Percentiles rank a stretch among this genome's conserved stretches.
Evolutionary conservation across 805 yeast species (phyloP).

Genomic region (Pichia paraexigua): DNA sequence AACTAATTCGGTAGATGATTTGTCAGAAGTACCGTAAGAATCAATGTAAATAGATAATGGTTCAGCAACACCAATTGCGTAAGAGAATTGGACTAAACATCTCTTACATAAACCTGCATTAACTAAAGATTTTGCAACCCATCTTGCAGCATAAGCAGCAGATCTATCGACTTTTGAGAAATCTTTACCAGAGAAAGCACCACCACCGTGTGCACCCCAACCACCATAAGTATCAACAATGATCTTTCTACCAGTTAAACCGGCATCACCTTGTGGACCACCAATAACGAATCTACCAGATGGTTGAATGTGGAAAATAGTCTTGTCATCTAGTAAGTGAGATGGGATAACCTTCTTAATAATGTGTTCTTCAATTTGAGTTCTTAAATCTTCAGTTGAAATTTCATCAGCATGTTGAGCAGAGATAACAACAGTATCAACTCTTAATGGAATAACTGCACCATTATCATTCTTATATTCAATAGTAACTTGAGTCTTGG

Average conservation of each 20-base stretch:
- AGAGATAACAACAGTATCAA: slow-evolving; percentile 94
- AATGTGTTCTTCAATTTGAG: slow-evolving; percentile 67
- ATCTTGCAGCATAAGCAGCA: slow-evolving; percentile 99
- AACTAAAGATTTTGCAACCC: slow-evolving; percentile 99
- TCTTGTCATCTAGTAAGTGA: slow-evolving; percentile 84
- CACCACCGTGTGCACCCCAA: slow-evolving; percentile 99
- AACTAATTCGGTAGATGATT: slow-evolving; percentile 84
- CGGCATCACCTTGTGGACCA: slow-evolving; percentile 99
- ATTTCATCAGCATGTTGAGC: slow-evolving; percentile 97
- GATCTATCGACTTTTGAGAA: slow-evolving; percentile 99
- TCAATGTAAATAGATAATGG: slow-evolving; percentile 97
- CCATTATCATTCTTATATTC: slow-evolving; percentile 93
- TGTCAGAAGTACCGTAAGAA: slow-evolving; percentile 94
- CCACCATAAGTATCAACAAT: slow-evolving; percentile 99
- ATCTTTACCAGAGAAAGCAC: slow-evolving; percentile 99
- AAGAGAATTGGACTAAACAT: slow-evolving; percentile 96
- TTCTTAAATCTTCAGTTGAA: slow-evolving; percentile 86
- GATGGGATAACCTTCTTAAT: slow-evolving; percentile 90
- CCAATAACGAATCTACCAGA: slow-evolving; percentile 99
- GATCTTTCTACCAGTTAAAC: slow-evolving; percentile 98
- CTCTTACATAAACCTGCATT: slow-evolving; percentile 93
- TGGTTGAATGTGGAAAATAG: slow-evolving; percentile 97
- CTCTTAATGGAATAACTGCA: slow-evolving; percentile 92
- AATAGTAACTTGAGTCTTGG: slow-evolving; percentile 98
- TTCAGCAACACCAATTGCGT: slow-evolving; percentile 99